These are phyloP conservation scores for Malassezia sympodialis DNA, from an alignment of 1,284 basidiomycete genomes.

Conservation along the genomic window DNA sequence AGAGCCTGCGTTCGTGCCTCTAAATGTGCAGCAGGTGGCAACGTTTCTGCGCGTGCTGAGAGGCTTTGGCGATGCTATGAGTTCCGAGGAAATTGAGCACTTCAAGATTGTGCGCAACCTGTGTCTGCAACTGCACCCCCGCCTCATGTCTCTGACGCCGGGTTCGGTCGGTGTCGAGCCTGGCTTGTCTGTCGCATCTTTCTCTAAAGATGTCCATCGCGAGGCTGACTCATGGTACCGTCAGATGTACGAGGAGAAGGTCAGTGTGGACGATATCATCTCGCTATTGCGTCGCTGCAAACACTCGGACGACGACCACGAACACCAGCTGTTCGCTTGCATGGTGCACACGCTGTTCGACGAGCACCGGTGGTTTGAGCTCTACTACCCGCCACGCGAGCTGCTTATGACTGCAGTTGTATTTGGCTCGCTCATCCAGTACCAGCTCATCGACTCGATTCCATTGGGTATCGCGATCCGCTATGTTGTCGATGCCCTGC, in stretches of 20 bases:
- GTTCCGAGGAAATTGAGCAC: conserved; percentile 65
- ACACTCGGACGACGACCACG: conserved; percentile 67
- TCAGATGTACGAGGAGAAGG: conserved; percentile 87
- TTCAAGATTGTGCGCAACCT: conserved; percentile 86
- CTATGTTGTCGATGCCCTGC: conserved; percentile 84
- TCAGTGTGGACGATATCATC: conserved; percentile 88
- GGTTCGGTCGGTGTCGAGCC: conserved; percentile 71
- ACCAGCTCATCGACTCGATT: conserved; percentile 84
- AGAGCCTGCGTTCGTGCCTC: conserved; percentile 39
- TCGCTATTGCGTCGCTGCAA: conserved; percentile 74
- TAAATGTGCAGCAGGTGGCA: conserved; percentile 43
- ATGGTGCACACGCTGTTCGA: conserved; percentile 99
- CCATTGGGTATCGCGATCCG: conserved; percentile 93
- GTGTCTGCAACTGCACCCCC: conserved; percentile 88
- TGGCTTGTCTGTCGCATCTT: conserved; percentile 78
- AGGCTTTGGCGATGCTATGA: conserved; percentile 48
- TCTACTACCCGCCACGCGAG: conserved; percentile 78
- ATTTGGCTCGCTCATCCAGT: conserved; percentile 91
- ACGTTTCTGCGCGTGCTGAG: conserved; percentile 43
- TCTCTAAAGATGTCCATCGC: conserved; percentile 74
- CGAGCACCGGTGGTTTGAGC: conserved; percentile 99
- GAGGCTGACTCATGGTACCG: conserved; percentile 86
- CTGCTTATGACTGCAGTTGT: conserved; percentile 90
- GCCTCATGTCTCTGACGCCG: conserved; percentile 88
- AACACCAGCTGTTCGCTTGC: conserved; percentile 94